Percentiles rank a stretch among this genome's conserved stretches.
Conservation (phyloP, 2,329 filamentous ascomycete genomes). For the Xylaria sp. region DNA sequence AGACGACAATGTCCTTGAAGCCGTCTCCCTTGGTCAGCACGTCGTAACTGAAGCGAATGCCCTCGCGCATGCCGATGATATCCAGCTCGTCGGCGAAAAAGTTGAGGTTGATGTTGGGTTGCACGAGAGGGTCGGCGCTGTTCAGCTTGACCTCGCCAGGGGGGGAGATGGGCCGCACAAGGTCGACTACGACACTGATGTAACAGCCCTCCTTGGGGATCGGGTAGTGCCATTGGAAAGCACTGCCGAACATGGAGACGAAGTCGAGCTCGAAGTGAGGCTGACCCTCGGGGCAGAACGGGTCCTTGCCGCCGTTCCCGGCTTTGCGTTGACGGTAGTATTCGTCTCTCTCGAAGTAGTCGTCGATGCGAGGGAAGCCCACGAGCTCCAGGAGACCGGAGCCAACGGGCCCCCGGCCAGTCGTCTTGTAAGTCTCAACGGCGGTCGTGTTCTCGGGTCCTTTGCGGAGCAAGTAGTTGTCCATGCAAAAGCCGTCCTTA, state of each 20-base stretch:
- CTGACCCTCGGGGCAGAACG: constrained; percentile 66
- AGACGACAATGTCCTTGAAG: constrained; percentile 64
- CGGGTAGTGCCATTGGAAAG: constrained; percentile 62
- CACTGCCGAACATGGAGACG: constrained; percentile 65
- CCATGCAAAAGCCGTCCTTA: constrained; percentile 55
- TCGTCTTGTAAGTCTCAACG: constrained; percentile 52
- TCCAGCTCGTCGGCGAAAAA: constrained; percentile 67
- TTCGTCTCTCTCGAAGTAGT: constrained; percentile 60
- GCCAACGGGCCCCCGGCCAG: constrained; percentile 55
- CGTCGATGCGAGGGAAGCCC: constrained; percentile 68
- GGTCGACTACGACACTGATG: constrained; percentile 66
- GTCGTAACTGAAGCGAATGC: constrained; percentile 66
- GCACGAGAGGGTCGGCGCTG: constrained; percentile 54
- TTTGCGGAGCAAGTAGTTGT: constrained; percentile 55
- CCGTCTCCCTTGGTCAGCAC: constrained; percentile 67
- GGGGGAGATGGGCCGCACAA: constrained; percentile 55
- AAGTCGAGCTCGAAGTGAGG: constrained; percentile 73
- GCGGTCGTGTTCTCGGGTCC: constrained; percentile 52
- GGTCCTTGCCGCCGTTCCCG: constrained; percentile 60
- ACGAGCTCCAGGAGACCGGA: constrained; percentile 62
- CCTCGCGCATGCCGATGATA: constrained; percentile 68
- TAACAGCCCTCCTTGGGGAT: constrained; percentile 56
- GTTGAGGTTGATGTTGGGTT: constrained; percentile 67
- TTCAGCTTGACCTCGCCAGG: constrained; percentile 66
- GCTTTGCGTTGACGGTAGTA: constrained; percentile 59